Percentiles rank a stretch among this genome's conserved stretches.
Conservation (phyloP, 345 rosid species). For the Mallotus nudiflorus region DNA sequence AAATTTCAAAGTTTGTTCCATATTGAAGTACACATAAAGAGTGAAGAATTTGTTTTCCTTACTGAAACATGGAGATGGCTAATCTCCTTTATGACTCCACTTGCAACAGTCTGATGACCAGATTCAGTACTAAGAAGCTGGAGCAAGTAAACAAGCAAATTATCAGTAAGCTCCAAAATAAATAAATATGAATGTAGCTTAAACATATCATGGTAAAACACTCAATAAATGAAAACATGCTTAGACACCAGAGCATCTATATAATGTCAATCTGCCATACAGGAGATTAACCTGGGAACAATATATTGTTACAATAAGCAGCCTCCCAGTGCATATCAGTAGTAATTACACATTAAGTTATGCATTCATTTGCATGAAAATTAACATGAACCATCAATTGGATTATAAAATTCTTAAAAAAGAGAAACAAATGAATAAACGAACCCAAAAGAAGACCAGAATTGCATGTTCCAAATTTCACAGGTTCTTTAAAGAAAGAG, state of each 20-base stretch:
- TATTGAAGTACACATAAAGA: not conserved
- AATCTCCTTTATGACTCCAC: constrained; percentile 72
- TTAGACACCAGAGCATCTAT: not conserved
- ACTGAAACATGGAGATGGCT: constrained; percentile 73
- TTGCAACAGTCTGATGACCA: constrained; percentile 57
- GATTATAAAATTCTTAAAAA: too few relatives aligned
- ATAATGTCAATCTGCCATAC: not conserved
- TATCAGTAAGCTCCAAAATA: not conserved
- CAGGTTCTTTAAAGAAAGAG: too few relatives aligned
- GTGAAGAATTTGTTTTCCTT: constrained; percentile 30
- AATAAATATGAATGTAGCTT: not conserved
- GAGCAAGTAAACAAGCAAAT: constrained; percentile 6
- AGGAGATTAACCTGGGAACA: not conserved
- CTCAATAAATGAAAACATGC: not conserved
- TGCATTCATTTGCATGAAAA: too few relatives aligned
- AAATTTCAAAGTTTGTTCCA: not conserved
- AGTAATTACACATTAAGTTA: too few relatives aligned
- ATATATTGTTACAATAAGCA: not conserved
- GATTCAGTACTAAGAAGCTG: constrained; percentile 77
- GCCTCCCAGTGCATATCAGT: not conserved
- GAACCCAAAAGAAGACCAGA: not conserved
- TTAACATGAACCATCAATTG: too few relatives aligned
- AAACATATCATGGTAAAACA: not conserved
- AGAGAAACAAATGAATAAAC: not conserved
- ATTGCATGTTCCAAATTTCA: not conserved